Percentiles rank a stretch among this genome's conserved stretches.
phyloP scores from a whole-genome alignment of 2,329 filamentous ascomycete species.

The Clarireedia paspali region DNA sequence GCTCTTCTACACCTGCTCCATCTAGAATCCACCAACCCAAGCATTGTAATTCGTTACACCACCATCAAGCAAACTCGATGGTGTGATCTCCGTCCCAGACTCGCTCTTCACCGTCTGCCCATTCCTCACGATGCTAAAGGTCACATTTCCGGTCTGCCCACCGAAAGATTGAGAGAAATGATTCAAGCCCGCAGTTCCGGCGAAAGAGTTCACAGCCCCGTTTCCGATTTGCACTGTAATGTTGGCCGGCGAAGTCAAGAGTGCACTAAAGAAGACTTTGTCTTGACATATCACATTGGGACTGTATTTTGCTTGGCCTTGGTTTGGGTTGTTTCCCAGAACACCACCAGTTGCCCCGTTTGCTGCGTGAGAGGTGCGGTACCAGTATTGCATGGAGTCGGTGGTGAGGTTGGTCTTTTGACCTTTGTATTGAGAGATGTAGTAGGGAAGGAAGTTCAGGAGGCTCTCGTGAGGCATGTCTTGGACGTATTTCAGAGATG shows the following conservation, averaged over 20 bases:
- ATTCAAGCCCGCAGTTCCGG: slow-evolving; percentile 19
- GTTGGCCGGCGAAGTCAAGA: slow-evolving; percentile 25
- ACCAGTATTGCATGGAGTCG: slow-evolving; percentile 36
- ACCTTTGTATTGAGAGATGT: slow-evolving; percentile 43
- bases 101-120: slow-evolving; percentile 18
- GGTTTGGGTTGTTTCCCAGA: slow-evolving; percentile 24
- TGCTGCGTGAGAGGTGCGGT: slow-evolving; percentile 31
- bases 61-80: slow-evolving; percentile 11
- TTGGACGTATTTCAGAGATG: slow-evolving; percentile 39
- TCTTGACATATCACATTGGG: slow-evolving; percentile 29
- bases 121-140: slow-evolving; percentile 23
- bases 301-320: slow-evolving; percentile 15
- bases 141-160: slow-evolving; percentile 27
- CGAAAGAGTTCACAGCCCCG: slow-evolving; percentile 11
- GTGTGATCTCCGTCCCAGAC: slow-evolving; percentile 22
- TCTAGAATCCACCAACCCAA: slow-evolving; percentile 24
- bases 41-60: slow-evolving; percentile 24
- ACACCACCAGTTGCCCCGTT: slow-evolving; percentile 30
- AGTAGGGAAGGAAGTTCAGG: slow-evolving; percentile 41
- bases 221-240: slow-evolving; percentile 29
- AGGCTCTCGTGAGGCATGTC: slow-evolving; percentile 43
- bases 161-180: slow-evolving; percentile 26
- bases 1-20: background rate
- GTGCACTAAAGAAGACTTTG: slow-evolving; percentile 24
- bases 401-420: slow-evolving; percentile 25